Evolutionary conservation across 225 moss, liverwort and hornwort species (phyloP), one percentile per base, ranked within the genome.

Genomic region (Polytrichum formosum): DNA sequence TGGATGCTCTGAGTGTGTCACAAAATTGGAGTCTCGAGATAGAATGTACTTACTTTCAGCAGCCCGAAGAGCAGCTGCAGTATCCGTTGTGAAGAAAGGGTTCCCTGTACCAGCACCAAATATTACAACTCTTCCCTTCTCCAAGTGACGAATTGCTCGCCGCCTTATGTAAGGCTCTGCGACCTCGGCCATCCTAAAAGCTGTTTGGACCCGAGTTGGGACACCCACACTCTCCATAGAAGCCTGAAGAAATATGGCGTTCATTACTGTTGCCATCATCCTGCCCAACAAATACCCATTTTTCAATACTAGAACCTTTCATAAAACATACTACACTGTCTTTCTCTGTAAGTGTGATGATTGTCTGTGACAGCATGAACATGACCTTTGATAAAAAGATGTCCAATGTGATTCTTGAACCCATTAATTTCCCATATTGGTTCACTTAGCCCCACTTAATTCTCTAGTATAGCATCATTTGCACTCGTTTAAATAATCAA

Each of bases 191-290:
- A 95, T 90, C 71, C 95, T 80, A 75, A 92, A 95, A 33, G 95
- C 95, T 68, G 95, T 95, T 85, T 91, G 91, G 28, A 95, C 95
- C 54, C 95, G 91, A 18, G 95, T 95, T 4, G 95, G 88, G 35
- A 95, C 75, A 61, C 95, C 95, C 63, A 95, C 46, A 70, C 92
- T 95, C 87, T 95, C 95, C 90, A 95, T 83, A 16, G 95, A 95
- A 18, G 90, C 92, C 78, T 93, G 95, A 63, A 95, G 84, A 78
- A 92, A 95, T 69, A 95, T 95, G 55, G 95, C 90, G 71, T 95
- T 95, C 95, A 95, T 95, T 28, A 95, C 95, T 26, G 95, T 95
- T 63, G 95, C 95, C 95, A 95, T 93, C 95, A 95, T 95, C 81
- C 95, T 95, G 87, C 61, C 68, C 73, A 20, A 28, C 64, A 19